Evolutionary conservation across 2,329 filamentous ascomycete genomes (phyloP).

Genomic region (Aspergillus floridensis): DNA sequence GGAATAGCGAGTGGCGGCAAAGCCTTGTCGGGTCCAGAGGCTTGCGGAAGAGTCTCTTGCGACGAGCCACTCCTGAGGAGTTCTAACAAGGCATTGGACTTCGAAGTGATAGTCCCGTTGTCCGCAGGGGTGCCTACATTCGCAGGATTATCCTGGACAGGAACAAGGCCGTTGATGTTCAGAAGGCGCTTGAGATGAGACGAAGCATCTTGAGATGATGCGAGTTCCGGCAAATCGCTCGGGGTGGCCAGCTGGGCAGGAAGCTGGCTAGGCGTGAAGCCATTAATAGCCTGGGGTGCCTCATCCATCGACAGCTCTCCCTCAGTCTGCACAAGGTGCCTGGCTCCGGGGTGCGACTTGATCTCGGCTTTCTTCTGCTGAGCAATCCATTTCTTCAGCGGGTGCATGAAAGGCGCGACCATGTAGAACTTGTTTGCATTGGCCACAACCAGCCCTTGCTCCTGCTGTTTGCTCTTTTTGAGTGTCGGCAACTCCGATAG

Average conservation of each 20-base stretch:
- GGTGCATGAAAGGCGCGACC: conserved; percentile 88
- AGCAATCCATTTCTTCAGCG: conserved; percentile 86
- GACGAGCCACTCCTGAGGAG: conserved; percentile 49
- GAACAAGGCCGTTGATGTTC: conserved; percentile 34
- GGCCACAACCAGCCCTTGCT: conserved; percentile 54
- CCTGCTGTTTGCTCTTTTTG: conserved; percentile 68
- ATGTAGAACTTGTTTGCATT: conserved; percentile 94
- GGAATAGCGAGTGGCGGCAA: conserved; percentile 56
- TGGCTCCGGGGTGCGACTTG: conserved; percentile 43
- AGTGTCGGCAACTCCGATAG: conserved; percentile 82
- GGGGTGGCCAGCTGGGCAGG: conserved; percentile 25
- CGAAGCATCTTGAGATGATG: conserved; percentile 44
- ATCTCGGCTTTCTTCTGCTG: conserved; percentile 74
- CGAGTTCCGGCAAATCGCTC: conserved; percentile 44
- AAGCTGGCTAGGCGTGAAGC: conserved; percentile 18
- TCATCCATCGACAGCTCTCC: conserved; percentile 63
- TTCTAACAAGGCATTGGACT: conserved; percentile 55
- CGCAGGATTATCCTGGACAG: conserved; percentile 13
- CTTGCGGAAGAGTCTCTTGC: conserved; percentile 27
- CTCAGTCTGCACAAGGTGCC: conserved; percentile 45
- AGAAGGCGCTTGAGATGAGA: conserved; percentile 52
- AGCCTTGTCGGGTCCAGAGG: conserved; percentile 45
- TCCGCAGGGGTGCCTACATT: conserved; percentile 18
- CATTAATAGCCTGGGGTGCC: conserved; percentile 21
- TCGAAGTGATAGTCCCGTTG: conserved; percentile 35